Conservation (phyloP, 768 basidiomycete species). For the Favolaschia claudopus region DNA sequence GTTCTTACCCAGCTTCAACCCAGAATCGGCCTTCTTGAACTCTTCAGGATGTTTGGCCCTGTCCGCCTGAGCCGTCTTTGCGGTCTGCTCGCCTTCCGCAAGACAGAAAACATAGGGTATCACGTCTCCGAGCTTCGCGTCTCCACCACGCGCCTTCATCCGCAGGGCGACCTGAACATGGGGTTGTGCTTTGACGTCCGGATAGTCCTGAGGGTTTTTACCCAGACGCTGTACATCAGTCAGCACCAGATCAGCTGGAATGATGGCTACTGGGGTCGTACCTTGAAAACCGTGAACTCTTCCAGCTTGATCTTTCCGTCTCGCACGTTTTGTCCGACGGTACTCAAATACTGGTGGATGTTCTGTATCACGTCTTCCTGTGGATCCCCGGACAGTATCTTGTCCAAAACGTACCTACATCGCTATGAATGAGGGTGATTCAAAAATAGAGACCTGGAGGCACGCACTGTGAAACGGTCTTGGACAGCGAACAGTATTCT, state of each 20-base stretch:
- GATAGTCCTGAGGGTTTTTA: constrained; percentile 97
- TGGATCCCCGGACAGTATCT: constrained; percentile 89
- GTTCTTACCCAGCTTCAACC: constrained; percentile 74
- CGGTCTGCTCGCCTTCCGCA: constrained; percentile 70
- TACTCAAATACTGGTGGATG: constrained; percentile 90
- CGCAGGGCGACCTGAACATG: constrained; percentile 96
- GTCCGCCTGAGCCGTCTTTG: constrained; percentile 86
- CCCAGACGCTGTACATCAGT: constrained; percentile 75
- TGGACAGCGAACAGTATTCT: constrained; percentile 93
- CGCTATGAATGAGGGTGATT: neutral
- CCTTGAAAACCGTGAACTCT: constrained; percentile 95
- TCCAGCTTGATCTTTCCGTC: constrained; percentile 84
- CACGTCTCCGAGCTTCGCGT: constrained; percentile 88
- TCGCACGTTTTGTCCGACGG: constrained; percentile 80
- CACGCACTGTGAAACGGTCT: constrained; percentile 89
- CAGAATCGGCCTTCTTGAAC: constrained; percentile 69
- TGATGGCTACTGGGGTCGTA: constrained; percentile 37
- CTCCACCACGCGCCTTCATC: constrained; percentile 84
- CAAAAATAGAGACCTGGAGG: neutral
- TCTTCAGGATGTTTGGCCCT: constrained; percentile 95
- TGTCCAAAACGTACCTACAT: constrained; percentile 85
- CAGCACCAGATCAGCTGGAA: neutral
- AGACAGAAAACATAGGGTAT: constrained; percentile 96
- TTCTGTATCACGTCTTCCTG: constrained; percentile 89
- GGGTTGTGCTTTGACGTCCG: constrained; percentile 93